Percentiles rank a stretch among this genome's conserved stretches.
phyloP scores from a whole-genome alignment of 192 early-diverging fungal genomes.

The Coemansia sp. region DNA sequence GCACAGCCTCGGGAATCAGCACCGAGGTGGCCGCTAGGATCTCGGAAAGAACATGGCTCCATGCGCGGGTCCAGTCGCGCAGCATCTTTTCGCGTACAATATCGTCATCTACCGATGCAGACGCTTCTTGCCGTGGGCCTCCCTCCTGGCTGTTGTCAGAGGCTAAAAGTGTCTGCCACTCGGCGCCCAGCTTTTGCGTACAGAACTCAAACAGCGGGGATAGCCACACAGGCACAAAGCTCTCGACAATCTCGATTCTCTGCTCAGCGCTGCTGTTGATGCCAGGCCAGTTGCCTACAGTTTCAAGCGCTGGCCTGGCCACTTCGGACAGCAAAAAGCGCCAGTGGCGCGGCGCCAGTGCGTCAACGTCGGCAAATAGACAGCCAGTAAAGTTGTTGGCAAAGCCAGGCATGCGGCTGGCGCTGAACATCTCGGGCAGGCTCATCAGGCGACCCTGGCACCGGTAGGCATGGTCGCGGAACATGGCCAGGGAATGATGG shows the following conservation, averaged over 20 bases:
- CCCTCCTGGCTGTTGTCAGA: neutral
- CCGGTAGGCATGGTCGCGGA: conserved; percentile 34
- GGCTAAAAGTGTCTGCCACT: conserved; percentile 14
- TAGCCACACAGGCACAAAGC: conserved; percentile 26
- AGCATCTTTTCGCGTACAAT: conserved; percentile 32
- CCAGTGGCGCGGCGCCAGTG: conserved; percentile 36
- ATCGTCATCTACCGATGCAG: conserved; percentile 21
- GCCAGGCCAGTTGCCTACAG: conserved; percentile 39
- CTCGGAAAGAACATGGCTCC: conserved; percentile 20
- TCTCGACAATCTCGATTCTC: neutral
- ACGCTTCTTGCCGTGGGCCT: too few relatives aligned
- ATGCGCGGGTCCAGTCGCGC: conserved; percentile 42
- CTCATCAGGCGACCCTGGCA: conserved; percentile 18
- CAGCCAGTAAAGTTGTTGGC: conserved; percentile 20
- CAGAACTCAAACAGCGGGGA: conserved; percentile 28
- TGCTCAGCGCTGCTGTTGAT: neutral
- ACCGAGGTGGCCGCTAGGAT: conserved; percentile 6
- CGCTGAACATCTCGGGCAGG: conserved; percentile 16
- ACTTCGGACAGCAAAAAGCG: conserved; percentile 21
- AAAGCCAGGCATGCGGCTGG: conserved; percentile 3
- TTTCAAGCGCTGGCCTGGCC: conserved; percentile 11
- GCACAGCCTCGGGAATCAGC: conserved; percentile 27
- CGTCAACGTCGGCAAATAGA: conserved; percentile 28
- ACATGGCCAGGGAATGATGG: conserved; percentile 14
- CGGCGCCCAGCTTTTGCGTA: conserved; percentile 5